These are phyloP conservation scores for Cyclostephanos tholiformis DNA, from an alignment of 108 stramenopile species.

Conservation along the genomic window DNA sequence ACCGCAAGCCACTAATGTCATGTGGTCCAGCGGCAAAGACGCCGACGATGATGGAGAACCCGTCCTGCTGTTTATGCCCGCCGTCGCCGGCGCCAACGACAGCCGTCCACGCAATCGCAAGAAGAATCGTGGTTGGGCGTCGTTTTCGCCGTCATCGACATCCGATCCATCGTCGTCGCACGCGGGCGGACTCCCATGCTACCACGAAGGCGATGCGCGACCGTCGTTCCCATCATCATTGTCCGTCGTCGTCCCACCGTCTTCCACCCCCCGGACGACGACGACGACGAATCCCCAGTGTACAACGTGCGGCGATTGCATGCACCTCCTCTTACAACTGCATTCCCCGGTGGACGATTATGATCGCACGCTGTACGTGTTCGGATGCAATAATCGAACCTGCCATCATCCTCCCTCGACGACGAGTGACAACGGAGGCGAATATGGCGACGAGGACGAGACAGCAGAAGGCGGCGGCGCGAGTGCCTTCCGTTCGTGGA, in stretches of 20 bases:
- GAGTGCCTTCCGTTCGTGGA: slow-evolving; percentile 45
- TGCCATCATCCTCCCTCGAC: slow-evolving; percentile 35
- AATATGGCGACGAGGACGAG: neutral
- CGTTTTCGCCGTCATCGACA: neutral
- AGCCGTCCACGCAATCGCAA: neutral
- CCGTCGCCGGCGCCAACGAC: slow-evolving; percentile 29
- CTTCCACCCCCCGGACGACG: neutral
- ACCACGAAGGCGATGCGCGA: slow-evolving; percentile 28
- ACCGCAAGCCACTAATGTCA: too few relatives aligned
- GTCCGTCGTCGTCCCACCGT: neutral
- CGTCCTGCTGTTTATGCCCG: slow-evolving; percentile 61
- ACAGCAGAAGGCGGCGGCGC: neutral
- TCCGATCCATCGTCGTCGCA: slow-evolving; percentile 44
- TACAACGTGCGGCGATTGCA: slow-evolving; percentile 43
- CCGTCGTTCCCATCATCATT: neutral
- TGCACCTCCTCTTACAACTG: slow-evolving; percentile 68
- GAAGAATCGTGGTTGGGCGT: too few relatives aligned
- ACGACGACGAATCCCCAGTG: slow-evolving; percentile 38
- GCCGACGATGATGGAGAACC: slow-evolving; percentile 67
- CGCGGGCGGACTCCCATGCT: slow-evolving; percentile 54
- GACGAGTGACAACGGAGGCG: neutral
- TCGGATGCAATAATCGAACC: slow-evolving; percentile 58
- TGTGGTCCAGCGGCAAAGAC: slow-evolving; percentile 70
- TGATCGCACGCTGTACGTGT: slow-evolving; percentile 49
- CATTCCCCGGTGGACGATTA: slow-evolving; percentile 47